phyloP scores from a whole-genome alignment of 192 early-diverging fungal species.

The Podila verticillata region DNA sequence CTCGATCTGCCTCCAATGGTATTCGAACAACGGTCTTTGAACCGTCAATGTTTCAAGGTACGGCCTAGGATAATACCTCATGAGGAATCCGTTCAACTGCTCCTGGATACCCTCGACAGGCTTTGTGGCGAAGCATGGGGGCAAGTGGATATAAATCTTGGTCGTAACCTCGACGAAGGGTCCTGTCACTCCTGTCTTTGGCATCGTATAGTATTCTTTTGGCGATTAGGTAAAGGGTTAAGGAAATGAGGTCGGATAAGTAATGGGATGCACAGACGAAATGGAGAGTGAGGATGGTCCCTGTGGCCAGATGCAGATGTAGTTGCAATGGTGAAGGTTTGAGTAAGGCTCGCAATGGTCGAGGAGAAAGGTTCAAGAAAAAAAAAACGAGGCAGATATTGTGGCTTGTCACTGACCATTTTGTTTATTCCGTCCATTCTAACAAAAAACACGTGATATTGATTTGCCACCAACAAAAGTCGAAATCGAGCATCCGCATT shows the following conservation, averaged over 20 bases:
- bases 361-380: not conserved
- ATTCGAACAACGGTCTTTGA: not conserved
- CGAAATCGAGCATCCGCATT: too few species aligned
- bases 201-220: slow-evolving; percentile 8
- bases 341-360: not conserved
- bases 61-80: slow-evolving; percentile 59
- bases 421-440: not conserved
- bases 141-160: slow-evolving; percentile 69
- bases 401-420: not conserved
- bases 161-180: slow-evolving; percentile 40
- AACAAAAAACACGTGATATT: not conserved
- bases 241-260: not conserved
- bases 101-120: slow-evolving; percentile 67
- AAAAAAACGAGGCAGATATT: not conserved
- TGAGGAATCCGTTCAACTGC: slow-evolving; percentile 72
- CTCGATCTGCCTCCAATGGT: slow-evolving; percentile 9
- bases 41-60: slow-evolving; percentile 18
- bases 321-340: not conserved
- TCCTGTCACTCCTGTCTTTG: slow-evolving; percentile 20
- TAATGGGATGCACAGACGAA: not conserved
- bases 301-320: not conserved
- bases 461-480: too few species aligned
- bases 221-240: not conserved
- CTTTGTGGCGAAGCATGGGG: slow-evolving; percentile 70
- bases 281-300: slow-evolving; percentile 1